These are phyloP conservation scores for Aureobasidium sp. DNA, from an alignment of 2,329 filamentous ascomycete genomes.

Conservation along the genomic window DNA sequence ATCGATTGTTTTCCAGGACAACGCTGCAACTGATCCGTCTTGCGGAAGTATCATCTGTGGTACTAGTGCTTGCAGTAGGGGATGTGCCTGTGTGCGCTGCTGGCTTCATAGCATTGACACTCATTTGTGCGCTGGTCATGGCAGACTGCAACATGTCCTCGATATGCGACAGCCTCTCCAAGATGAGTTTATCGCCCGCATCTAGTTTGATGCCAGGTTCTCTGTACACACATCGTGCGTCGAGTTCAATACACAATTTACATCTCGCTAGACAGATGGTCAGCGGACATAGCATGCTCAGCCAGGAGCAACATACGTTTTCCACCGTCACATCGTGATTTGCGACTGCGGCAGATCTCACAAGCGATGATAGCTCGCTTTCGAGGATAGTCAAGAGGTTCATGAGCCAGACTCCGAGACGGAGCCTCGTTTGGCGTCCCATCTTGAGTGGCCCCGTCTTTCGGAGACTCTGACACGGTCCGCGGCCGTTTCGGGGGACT, in stretches of 20 bases:
- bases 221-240: conserved; percentile 76
- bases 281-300: not conserved
- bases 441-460: not conserved
- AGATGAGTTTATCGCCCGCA: conserved; percentile 76
- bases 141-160: conserved; percentile 67
- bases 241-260: conserved; percentile 73
- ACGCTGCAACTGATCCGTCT: conserved; percentile 15
- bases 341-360: conserved; percentile 28
- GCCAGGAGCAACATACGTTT: conserved; percentile 15
- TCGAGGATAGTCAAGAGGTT: conserved; percentile 29
- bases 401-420: conserved; percentile 12
- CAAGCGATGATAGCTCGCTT: conserved; percentile 30
- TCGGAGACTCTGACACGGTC: conserved; percentile 2
- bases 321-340: conserved; percentile 29
- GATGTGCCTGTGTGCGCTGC: not conserved
- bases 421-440: not conserved
- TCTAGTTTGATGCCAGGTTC: conserved; percentile 84
- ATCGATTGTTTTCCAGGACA: conserved; percentile 22
- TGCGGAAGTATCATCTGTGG: conserved; percentile 25
- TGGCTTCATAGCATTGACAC: not conserved
- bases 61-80: conserved; percentile 41
- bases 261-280: conserved; percentile 61
- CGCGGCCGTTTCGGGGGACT: conserved; percentile 12
- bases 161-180: conserved; percentile 70
- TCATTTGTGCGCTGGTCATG: not conserved